Evolutionary conservation across 495 filamentous ascomycete species (phyloP), one percentile per base, ranked within the genome.

Genomic region (Aspergillus taichungensis): DNA sequence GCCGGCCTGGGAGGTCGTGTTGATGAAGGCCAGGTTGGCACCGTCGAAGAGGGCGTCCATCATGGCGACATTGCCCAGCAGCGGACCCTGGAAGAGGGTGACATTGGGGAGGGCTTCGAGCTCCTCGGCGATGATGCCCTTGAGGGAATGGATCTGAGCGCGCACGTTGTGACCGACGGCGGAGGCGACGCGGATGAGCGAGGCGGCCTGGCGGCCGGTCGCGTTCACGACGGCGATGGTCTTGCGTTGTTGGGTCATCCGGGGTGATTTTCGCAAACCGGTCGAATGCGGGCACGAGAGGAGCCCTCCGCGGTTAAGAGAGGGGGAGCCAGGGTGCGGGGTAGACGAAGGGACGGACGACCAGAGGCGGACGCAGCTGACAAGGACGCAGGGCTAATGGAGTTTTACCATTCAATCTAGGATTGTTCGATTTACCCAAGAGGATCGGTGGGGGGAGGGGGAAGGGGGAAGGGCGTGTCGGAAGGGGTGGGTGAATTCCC

Each of bases 211-310:
- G 49, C 91, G 83, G 47, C 91, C 91, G 51, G 84, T 86, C 62
- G 84, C 82, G 66, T 97, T 97, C 61, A 95, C 88, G 57, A 92
- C 83, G 53, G 87, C 89, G 53, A 95, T 88, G 38, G 82, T 90
- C 68, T 89, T 86, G 55, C 75, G 64, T 46, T 63, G 61, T 64
- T 69, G 67, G 55, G 64, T 66, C 67, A 72, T 72, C 52, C 58
- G 61, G 56, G 47, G 39, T 38, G 47, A 45, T 30, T 34, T 30
- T 18, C 31, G 33, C 24, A 37, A 36, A 40, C 50, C 29, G 6
- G 37, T 37, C 36, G 42, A 32, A 42, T n/a, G 36, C 14, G 31
- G 32, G 36, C 37, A 24, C 30, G 18, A 24, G 12, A 11, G 42
- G 30, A 32, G 36, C 31, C 31, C 31, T 18, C 32, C 18, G 9